Evolutionary conservation across 148 eudicot genomes (phyloP).

Genomic region (Heliosperma pusillum): DNA sequence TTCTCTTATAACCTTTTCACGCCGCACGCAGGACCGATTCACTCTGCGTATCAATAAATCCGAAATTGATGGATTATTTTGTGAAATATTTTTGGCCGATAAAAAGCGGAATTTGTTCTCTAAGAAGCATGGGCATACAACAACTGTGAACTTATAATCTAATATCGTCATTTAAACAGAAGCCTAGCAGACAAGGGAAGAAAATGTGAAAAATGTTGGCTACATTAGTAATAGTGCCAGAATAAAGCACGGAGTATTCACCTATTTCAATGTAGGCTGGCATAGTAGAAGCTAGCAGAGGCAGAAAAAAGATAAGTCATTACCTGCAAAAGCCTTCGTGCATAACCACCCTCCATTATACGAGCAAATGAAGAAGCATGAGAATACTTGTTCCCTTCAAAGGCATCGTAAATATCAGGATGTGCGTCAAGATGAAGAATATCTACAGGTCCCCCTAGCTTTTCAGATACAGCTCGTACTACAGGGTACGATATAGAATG

Average conservation of each 20-base stretch:
- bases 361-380: slow-evolving; percentile 98
- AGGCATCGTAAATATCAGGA: slow-evolving; percentile 87
- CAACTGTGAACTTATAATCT: background rate
- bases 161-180: background rate
- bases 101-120: no score
- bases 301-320: slow-evolving; percentile 16
- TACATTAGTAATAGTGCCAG: background rate
- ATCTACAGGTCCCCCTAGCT: slow-evolving; percentile 94
- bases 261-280: background rate
- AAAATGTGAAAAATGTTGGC: background rate
- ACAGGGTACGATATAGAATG: slow-evolving; percentile 94
- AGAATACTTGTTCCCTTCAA: slow-evolving; percentile 90
- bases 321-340: slow-evolving; percentile 85
- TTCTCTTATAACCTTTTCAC: no score
- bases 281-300: background rate
- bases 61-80: no score
- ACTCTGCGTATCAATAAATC: no score
- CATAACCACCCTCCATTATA: slow-evolving; percentile 98
- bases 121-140: background rate
- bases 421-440: slow-evolving; percentile 95
- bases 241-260: background rate
- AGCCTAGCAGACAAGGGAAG: background rate
- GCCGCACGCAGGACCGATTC: no score
- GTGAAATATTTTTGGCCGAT: no score
- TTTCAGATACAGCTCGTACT: slow-evolving; percentile 90